A percentile compares a stretch with the other conserved stretches of the same genome.
phyloP scores from a whole-genome alignment of 768 basidiomycete genomes.

The Tylopilus sp. region DNA sequence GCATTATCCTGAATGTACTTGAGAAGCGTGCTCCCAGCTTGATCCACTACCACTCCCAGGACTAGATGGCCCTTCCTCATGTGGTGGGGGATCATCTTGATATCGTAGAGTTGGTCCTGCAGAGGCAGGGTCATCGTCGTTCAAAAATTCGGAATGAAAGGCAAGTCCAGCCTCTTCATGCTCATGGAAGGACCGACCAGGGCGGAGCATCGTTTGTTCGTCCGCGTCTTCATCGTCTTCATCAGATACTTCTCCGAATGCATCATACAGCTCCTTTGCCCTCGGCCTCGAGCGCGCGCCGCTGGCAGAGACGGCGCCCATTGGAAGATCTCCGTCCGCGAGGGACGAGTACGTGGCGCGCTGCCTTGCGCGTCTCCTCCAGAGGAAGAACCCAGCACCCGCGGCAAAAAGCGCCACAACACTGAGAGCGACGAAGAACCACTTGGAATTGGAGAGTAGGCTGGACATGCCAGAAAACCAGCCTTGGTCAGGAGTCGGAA shows the following conservation, averaged over 20 bases:
- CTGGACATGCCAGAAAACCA: slow-evolving; percentile 80
- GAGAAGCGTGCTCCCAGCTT: slow-evolving; percentile 74
- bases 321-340: slow-evolving; percentile 66
- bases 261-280: slow-evolving; percentile 93
- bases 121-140: slow-evolving; percentile 62
- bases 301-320: slow-evolving; percentile 61
- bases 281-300: slow-evolving; percentile 39
- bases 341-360: slow-evolving; percentile 55
- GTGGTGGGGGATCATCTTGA: slow-evolving; percentile 50
- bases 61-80: slow-evolving; percentile 23
- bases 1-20: slow-evolving; percentile 28
- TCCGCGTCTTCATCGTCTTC: slow-evolving; percentile 71
- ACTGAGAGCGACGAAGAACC: slow-evolving; percentile 89
- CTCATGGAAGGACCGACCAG: slow-evolving; percentile 32
- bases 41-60: slow-evolving; percentile 46
- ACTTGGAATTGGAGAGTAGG: slow-evolving; percentile 72
- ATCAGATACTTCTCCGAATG: slow-evolving; percentile 88
- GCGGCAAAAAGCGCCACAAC: slow-evolving; percentile 73
- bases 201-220: slow-evolving; percentile 63
- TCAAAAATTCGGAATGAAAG: slow-evolving; percentile 80
- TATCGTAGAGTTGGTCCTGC: slow-evolving; percentile 35
- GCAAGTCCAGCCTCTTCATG: slow-evolving; percentile 40
- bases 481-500: slow-evolving; percentile 70
- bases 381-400: slow-evolving; percentile 73
- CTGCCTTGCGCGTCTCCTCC: slow-evolving; percentile 53